Percentiles rank a stretch among this genome's conserved stretches.
Evolutionary conservation across 441 rosid genomes (phyloP).

Genomic region (Croton laevigatus): DNA sequence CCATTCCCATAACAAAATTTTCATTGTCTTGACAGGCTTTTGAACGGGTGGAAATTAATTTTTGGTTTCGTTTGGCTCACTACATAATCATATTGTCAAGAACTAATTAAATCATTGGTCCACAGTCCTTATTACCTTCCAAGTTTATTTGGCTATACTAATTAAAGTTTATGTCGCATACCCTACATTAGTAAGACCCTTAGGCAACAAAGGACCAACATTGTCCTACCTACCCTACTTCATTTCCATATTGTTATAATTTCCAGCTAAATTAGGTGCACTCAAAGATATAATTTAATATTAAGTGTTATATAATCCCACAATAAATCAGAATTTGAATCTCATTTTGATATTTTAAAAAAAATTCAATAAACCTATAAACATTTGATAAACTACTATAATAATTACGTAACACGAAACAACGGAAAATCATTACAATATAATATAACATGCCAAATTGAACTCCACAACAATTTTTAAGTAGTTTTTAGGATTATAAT

Average conservation of each 20-base stretch:
- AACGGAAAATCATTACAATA: too few species aligned
- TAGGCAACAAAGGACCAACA: background rate
- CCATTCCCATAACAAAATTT: slow-evolving; percentile 16
- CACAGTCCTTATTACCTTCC: slow-evolving; percentile 12
- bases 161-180: background rate
- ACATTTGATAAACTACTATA: too few species aligned
- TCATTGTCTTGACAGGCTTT: background rate
- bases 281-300: background rate
- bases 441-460: too few species aligned
- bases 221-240: background rate
- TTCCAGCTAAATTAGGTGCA: background rate
- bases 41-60: slow-evolving; percentile 17
- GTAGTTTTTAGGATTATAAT: too few species aligned
- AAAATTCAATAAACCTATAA: too few species aligned
- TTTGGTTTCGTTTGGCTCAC: background rate
- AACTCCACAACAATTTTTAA: too few species aligned
- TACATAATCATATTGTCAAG: slow-evolving; percentile 13
- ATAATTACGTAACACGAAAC: too few species aligned
- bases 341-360: too few species aligned
- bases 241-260: background rate
- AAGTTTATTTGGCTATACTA: slow-evolving; percentile 11
- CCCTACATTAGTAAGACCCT: slow-evolving; percentile 8
- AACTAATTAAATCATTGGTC: slow-evolving; percentile 21
- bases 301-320: too few species aligned
- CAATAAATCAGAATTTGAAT: too few species aligned